These are phyloP conservation scores for Alisma plantagoaquatica DNA, from an alignment of 106 monocot genomes.

Conservation along the genomic window DNA sequence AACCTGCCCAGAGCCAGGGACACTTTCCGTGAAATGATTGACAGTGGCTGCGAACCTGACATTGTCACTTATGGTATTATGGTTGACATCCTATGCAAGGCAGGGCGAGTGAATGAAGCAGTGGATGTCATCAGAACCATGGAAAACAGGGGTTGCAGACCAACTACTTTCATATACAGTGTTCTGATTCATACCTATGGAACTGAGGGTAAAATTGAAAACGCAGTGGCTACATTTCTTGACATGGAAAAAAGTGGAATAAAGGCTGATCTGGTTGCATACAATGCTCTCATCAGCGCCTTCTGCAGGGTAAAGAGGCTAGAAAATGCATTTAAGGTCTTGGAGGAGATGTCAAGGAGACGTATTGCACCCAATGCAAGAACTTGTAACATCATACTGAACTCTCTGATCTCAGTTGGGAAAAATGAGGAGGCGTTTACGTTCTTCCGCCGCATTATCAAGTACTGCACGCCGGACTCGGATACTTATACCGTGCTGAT, in stretches of 20 bases:
- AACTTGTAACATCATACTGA: slow-evolving; percentile 81
- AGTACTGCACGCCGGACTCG: slow-evolving; percentile 68
- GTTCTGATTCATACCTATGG: slow-evolving; percentile 79
- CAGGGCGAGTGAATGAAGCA: slow-evolving; percentile 61
- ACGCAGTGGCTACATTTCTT: slow-evolving; percentile 67
- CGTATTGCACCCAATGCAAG: slow-evolving; percentile 56
- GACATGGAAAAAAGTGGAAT: slow-evolving; percentile 76
- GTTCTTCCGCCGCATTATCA: slow-evolving; percentile 70
- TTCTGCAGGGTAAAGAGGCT: slow-evolving; percentile 60
- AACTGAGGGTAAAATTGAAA: slow-evolving; percentile 47
- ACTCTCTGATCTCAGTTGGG: slow-evolving; percentile 45
- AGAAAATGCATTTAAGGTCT: slow-evolving; percentile 54
- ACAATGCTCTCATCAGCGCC: slow-evolving; percentile 78
- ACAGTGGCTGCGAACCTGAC: slow-evolving; percentile 57
- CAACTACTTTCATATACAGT: slow-evolving; percentile 83
- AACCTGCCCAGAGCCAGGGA: slow-evolving; percentile 75
- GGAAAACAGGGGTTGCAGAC: slow-evolving; percentile 30
- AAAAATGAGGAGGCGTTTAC: slow-evolving; percentile 55
- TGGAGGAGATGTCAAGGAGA: slow-evolving; percentile 64
- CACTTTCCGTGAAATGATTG: slow-evolving; percentile 49
- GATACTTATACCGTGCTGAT: slow-evolving; percentile 99
- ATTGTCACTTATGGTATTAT: slow-evolving; percentile 91
- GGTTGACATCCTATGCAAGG: slow-evolving; percentile 86
- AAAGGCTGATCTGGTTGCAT: slow-evolving; percentile 55
- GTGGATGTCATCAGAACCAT: slow-evolving; percentile 49